Conservation (phyloP, 225 moss, liverwort and hornwort species). For the Takakia lepidozioides region DNA sequence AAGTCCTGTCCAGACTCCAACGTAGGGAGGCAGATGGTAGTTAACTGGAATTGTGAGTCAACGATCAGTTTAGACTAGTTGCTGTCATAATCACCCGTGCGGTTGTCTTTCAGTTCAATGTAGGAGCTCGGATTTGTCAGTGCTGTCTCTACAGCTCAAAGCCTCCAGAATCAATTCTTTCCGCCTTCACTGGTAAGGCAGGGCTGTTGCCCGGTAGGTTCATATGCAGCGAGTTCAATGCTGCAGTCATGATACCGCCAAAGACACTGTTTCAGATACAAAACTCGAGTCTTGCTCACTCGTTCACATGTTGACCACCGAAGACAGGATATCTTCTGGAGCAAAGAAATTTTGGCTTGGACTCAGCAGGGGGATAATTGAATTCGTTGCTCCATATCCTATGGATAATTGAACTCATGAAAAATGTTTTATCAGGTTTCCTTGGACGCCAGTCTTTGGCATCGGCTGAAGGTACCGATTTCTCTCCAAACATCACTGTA, state of each 20-base stretch:
- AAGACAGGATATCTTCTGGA: no score
- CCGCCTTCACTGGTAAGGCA: no score
- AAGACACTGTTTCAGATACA: no score
- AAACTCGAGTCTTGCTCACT: no score
- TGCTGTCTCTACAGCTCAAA: background rate
- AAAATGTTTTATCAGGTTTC: conserved; percentile 7
- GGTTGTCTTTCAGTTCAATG: background rate
- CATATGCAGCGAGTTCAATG: no score
- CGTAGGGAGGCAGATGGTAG: no score
- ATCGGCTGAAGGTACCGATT: background rate
- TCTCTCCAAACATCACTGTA: conserved; percentile 6
- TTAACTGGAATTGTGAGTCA: background rate
- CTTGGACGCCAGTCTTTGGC: conserved; percentile 12
- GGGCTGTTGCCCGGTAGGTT: no score
- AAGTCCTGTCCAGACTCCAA: background rate
- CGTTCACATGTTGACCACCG: no score
- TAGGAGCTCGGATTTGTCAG: background rate
- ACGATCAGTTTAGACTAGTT: background rate
- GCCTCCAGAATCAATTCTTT: no score
- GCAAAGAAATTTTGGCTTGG: background rate
- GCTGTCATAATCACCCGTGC: background rate
- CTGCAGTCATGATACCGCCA: no score
- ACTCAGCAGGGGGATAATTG: background rate
- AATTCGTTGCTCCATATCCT: background rate
- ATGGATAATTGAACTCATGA: background rate